Conservation (phyloP, 176 grass and related monocot species). For the Puccinellia tenuiflora region DNA sequence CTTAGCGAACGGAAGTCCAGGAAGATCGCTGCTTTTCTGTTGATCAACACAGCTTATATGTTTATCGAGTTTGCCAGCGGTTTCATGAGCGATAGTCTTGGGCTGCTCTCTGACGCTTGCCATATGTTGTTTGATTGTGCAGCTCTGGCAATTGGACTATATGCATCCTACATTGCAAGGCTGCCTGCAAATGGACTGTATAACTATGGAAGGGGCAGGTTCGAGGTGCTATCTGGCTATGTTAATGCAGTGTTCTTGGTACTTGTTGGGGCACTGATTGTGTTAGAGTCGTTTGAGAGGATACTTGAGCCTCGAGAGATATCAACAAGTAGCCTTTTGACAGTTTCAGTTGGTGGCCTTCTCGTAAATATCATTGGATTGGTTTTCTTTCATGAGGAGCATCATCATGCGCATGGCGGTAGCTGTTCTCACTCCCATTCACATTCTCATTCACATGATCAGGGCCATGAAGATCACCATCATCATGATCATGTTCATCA, state of each 20-base stretch:
- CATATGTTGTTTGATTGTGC: constrained; percentile 99
- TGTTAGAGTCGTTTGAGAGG: constrained; percentile 87
- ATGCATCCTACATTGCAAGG: constrained; percentile 82
- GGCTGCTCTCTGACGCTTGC: constrained; percentile 89
- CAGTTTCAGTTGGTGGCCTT: constrained; percentile 87
- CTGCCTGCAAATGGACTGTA: constrained; percentile 83
- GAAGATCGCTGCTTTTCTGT: constrained; percentile 84
- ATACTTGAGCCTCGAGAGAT: constrained; percentile 95
- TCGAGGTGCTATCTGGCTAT: constrained; percentile 97
- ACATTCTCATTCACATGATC: constrained; percentile 30
- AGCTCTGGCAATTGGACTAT: constrained; percentile 81
- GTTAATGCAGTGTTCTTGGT: constrained; percentile 95
- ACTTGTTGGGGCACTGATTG: constrained; percentile 74
- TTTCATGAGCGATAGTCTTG: constrained; percentile 98
- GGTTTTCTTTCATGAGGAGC: constrained; percentile 98
- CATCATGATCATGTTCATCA: constrained; percentile 28
- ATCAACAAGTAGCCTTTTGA: constrained; percentile 80
- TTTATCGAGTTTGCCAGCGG: constrained; percentile 79
- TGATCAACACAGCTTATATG: constrained; percentile 93
- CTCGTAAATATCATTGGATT: constrained; percentile 81
- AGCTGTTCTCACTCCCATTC: constrained; percentile 74
- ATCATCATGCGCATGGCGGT: constrained; percentile 89
- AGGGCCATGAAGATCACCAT: constrained; percentile 37
- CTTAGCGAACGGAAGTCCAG: constrained; percentile 73
- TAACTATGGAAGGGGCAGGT: constrained; percentile 85